Evolutionary conservation across 1,284 basidiomycete genomes (phyloP), one percentile per base, ranked within the genome.

Genomic region (Porogramme epimiltina): DNA sequence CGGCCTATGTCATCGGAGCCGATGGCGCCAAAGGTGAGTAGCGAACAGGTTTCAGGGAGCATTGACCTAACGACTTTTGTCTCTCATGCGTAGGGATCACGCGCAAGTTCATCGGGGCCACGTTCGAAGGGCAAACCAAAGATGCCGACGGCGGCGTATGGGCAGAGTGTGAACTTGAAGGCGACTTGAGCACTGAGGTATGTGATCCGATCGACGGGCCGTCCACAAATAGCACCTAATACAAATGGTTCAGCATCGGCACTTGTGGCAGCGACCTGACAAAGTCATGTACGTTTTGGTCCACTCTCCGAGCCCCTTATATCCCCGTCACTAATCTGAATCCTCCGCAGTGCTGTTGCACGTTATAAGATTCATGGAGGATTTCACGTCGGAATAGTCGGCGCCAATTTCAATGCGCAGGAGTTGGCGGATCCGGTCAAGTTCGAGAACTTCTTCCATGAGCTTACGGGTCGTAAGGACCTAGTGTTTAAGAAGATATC

Each of bases 21-120:
- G 73, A 75, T 55, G 74, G 73, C 15, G 73, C 66, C 6, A 62
- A 59, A 61, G 68, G 45, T 38, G 10, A 19, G 36, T 9, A 34
- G 34, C 16, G 9, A n/a, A 3, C 33, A 16, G 19, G 4, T 16
- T 18, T 18, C 8, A n/a, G n/a, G n/a, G 18, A 13, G 33, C 24
- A 6, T 22, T 20, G 22, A 4, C 8, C 4, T n/a, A 10, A 11
- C 2, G n/a, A 18, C 34, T 37, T 10, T 9, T 6, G 11, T 23
- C 24, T 20, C 20, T 39, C 8, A n/a, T 39, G 6, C n/a, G 8
- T 39, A 70, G 70, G 70, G 25, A 46, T 59, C 3, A 57, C 60
- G 2, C 49, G 70, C 20, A 71, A 66, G 47, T 45, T 57, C 20
- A 58, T 70, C 4, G 68, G 65, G 3, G 52, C 70, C 2, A 60